A percentile compares a stretch with the other conserved stretches of the same genome.
Evolutionary conservation across 768 basidiomycete genomes (phyloP).

Genomic region (Phallus indusiatus): DNA sequence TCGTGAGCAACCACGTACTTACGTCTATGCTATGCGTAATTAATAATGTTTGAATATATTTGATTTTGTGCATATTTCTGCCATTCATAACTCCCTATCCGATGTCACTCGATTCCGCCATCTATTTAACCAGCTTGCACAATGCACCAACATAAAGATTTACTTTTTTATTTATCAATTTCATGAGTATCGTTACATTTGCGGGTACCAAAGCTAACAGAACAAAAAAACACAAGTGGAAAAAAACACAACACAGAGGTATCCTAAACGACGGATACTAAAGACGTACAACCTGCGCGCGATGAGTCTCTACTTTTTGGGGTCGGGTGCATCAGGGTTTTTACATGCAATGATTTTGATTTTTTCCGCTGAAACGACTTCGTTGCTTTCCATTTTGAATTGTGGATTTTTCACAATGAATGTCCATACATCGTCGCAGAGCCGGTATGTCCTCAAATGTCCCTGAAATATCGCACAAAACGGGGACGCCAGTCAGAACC

Average conservation of each 20-base stretch:
- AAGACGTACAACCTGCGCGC: background rate
- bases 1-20: too few relatives aligned
- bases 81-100: too few relatives aligned
- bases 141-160: too few relatives aligned
- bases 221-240: background rate
- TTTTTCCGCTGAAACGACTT: conserved; percentile 59
- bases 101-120: background rate
- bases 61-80: too few relatives aligned
- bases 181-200: too few relatives aligned
- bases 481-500: background rate
- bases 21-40: too few relatives aligned
- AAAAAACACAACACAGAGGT: background rate
- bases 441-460: conserved; percentile 82
- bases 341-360: conserved; percentile 99
- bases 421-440: conserved; percentile 97
- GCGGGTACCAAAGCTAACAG: too few relatives aligned
- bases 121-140: too few relatives aligned
- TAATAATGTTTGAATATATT: too few relatives aligned
- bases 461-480: conserved; percentile 39
- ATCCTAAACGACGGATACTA: background rate
- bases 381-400: conserved; percentile 94
- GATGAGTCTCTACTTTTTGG: conserved; percentile 52
- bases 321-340: conserved; percentile 82
- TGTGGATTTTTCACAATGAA: conserved; percentile 89
- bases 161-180: too few relatives aligned